Base-by-base conservation (phyloP, 73 alveolate species). In the Paramecium biaurelia region DNA sequence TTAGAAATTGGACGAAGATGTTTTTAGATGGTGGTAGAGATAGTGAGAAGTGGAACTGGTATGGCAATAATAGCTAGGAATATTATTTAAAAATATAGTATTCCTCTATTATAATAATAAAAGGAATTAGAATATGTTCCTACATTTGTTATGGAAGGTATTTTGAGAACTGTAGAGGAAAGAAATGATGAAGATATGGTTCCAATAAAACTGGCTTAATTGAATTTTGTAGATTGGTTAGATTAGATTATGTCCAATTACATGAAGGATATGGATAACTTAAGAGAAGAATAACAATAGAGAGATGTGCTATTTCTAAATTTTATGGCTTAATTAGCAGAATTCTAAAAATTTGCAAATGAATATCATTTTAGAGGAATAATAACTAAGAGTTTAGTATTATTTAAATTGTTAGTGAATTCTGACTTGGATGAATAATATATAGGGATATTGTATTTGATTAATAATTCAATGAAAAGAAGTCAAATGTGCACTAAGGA, bases 131-230 rank as follows among this genome's bases (percentile, higher is more conserved):
- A 24, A 10, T 37, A 24, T 20, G 72, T 45, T 79, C 76, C 89
- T 32, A 76, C 89, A 20, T 76, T 76, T 76, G 72, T 76, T 6
- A 37, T 76, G 68, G 89, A 76, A 76, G 89, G 89, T 32, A 76
- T 76, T 18, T 34, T 43, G 20, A 79, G 76, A 79, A 79, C 90
- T 0, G 56, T 79, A 3, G 24, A 79, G 5, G 76, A 79, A 7
- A 43, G 76, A 47, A 57, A 43, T 6, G 57, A 79, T 21, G 45
- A 79, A 9, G 63, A 35, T 1, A 41, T 76, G 37, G 74, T 79
- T 79, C 70, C 70, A 10, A 3, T 26, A 8, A 42, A 79, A 14
- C 2, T 47, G 9, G 76, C 56, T 12, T 24, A 23, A 63, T 5
- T 20, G 2, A 79, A 41, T 23, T 79, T 43, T 43, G 24, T 23